Base-by-base conservation (phyloP, 257 asterid species). In the Fraxinus excelsior region DNA sequence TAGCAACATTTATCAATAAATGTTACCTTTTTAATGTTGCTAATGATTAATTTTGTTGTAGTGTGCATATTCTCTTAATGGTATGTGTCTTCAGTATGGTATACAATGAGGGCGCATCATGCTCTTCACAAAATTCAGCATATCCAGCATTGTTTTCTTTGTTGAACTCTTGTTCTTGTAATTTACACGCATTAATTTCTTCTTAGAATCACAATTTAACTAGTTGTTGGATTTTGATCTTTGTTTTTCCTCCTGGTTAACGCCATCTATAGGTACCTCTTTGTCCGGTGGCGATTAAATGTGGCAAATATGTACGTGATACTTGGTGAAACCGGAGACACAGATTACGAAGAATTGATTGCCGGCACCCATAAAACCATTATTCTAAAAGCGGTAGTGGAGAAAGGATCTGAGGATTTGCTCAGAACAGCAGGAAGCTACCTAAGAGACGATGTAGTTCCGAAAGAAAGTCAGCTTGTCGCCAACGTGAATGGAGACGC, bases 271-370 rank as follows among this genome's bases (percentile, higher is more conserved):
- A 93, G 98, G 90, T 94, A 92, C 77, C 90, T 94, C 1, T 92
- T 92, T 78, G 98, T 92, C 2, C 91, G 97, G 18, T 91, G 98
- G 98, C 82, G 93, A 74, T 70, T 94, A 76, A 92, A 89, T 14
- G 91, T 94, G 70, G 89, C 94, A 8, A 90, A 91, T 58, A 89
- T 92, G 97, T 86, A 76, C 11, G 96, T 94, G 51, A 79, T 94
- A 74, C 89, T 92, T 7, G 98, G 97, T 28, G 97, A 94, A 79
- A 90, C 96, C 3, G 97, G 97, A 31, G 98, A 94, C 84, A 86
- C 97, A 0, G 98, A 94, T 78, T 90, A 90, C 12, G 96, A 94
- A 73, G 97, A 94, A 75, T 82, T 92, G 82, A 89, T 94, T 16
- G 74, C 92, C 0, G 97, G 98, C 67, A 82, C 92, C 1, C 98